These are phyloP conservation scores for Fusarium veterinarium DNA, from an alignment of 2,329 filamentous ascomycete species.

Conservation along the genomic window DNA sequence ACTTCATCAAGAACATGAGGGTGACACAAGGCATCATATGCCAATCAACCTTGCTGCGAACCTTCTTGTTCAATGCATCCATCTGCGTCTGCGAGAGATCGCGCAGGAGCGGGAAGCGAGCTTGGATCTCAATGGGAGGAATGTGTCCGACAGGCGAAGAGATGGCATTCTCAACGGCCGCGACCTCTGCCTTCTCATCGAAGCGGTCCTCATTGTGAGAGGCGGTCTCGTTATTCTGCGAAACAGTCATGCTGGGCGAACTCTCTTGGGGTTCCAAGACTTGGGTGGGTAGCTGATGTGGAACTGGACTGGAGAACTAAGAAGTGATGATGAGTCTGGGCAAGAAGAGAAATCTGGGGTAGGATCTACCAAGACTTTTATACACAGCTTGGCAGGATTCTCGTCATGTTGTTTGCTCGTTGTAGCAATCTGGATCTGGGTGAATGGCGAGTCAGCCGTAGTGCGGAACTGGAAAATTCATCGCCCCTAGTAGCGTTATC, in stretches of 20 bases:
- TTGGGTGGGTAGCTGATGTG: neutral
- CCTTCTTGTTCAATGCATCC: slow-evolving; percentile 42
- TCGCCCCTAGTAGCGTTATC: neutral
- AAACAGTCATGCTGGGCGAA: slow-evolving; percentile 10
- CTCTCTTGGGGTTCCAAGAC: neutral
- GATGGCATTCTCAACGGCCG: slow-evolving; percentile 2
- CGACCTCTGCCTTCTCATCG: slow-evolving; percentile 18
- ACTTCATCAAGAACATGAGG: slow-evolving; percentile 29
- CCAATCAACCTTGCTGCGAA: slow-evolving; percentile 48
- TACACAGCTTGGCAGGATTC: neutral
- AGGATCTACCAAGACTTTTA: neutral
- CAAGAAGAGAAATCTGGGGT: neutral
- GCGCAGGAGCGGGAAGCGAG: slow-evolving; percentile 38
- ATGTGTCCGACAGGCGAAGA: neutral
- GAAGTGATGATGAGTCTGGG: neutral
- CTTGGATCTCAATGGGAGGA: slow-evolving; percentile 41
- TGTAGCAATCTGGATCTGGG: neutral
- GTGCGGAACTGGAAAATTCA: neutral
- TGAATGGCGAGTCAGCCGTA: neutral
- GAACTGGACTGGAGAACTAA: neutral
- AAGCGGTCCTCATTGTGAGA: neutral
- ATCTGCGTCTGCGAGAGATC: slow-evolving; percentile 40
- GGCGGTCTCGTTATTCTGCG: slow-evolving; percentile 1
- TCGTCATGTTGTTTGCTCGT: neutral
- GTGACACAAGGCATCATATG: slow-evolving; percentile 39